Conservation (phyloP, 164 flowering plant genomes). For the Nymphaea colorata region DNA sequence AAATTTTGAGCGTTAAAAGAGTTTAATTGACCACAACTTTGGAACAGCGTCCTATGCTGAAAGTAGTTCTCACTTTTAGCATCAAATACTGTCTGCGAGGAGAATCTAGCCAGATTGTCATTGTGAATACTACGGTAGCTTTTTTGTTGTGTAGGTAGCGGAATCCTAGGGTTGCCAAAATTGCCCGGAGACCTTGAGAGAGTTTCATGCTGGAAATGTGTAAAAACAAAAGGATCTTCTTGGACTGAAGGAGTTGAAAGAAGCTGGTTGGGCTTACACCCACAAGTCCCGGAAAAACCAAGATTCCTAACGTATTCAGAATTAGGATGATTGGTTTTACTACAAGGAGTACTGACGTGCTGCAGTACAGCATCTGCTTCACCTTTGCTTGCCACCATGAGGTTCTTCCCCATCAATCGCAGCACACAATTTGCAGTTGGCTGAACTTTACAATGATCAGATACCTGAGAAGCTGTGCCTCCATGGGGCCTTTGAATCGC, state of each 20-base stretch:
- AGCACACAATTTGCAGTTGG: conserved; percentile 36
- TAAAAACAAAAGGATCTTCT: conserved; percentile 16
- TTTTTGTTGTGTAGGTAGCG: neutral
- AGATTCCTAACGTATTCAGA: conserved; percentile 10
- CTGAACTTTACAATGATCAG: conserved; percentile 2
- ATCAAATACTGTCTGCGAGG: neutral
- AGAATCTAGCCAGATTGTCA: neutral
- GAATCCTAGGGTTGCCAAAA: neutral
- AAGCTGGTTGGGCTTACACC: conserved; percentile 11
- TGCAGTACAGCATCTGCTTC: conserved; percentile 27
- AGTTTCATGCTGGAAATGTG: neutral
- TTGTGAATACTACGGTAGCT: neutral
- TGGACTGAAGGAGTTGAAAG: conserved; percentile 9
- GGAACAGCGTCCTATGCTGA: neutral
- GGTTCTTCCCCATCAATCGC: conserved; percentile 86
- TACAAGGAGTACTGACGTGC: conserved; percentile 7
- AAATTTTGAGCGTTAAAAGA: neutral
- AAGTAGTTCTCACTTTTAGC: neutral
- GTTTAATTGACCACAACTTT: neutral
- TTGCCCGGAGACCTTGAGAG: neutral
- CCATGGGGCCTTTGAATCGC: neutral
- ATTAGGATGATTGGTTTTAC: conserved; percentile 9
- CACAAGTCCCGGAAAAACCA: conserved; percentile 12
- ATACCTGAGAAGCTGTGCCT: neutral
- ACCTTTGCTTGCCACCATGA: conserved; percentile 66